Conservation (phyloP, 2,329 filamentous ascomycete species). For the Xylaria sp. region DNA sequence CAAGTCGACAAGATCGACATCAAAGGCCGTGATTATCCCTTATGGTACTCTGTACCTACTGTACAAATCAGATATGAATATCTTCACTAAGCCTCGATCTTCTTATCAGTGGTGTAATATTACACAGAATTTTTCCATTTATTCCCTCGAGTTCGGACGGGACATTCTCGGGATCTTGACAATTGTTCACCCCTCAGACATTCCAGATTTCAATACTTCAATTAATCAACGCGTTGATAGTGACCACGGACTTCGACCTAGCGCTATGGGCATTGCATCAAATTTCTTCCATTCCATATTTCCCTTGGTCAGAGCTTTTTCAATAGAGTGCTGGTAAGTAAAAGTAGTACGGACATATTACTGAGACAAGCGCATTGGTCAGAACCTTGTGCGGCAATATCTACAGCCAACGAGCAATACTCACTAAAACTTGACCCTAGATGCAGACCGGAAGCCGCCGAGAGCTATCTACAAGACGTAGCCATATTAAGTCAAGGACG, state of each 20-base stretch:
- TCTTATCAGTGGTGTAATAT: background rate
- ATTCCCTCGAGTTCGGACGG: background rate
- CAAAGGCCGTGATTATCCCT: background rate
- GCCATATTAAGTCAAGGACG: no score
- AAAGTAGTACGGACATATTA: slow-evolving; percentile 2
- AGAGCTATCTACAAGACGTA: no score
- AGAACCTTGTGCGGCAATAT: background rate
- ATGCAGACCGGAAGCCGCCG: background rate
- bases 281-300: slow-evolving; percentile 9
- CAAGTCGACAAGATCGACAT: background rate
- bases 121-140: background rate
- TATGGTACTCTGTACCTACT: no score
- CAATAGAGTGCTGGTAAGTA: background rate
- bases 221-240: background rate
- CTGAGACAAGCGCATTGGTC: slow-evolving; percentile 13
- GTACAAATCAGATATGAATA: background rate
- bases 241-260: background rate
- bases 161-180: background rate
- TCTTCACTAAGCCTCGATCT: background rate
- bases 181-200: background rate
- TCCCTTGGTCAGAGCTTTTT: background rate
- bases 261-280: slow-evolving; percentile 11
- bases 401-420: background rate
- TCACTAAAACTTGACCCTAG: no score
- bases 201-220: background rate